These are phyloP conservation scores for Arxiozyma slooffiae DNA, from an alignment of 1,139 yeast genomes.

Conservation along the genomic window DNA sequence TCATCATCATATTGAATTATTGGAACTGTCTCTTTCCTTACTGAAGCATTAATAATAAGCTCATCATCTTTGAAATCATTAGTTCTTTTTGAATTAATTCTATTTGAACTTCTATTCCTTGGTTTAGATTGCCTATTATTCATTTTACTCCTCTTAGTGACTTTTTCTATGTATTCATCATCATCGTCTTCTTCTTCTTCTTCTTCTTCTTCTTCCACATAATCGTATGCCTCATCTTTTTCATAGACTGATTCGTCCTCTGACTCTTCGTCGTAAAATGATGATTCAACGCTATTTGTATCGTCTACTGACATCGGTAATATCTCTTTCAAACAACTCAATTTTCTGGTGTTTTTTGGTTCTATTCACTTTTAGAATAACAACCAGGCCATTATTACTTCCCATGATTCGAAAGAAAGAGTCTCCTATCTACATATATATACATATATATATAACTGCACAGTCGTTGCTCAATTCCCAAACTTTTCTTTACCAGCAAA, in stretches of 20 bases:
- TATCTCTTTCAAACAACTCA: too few relatives aligned
- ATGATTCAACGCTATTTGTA: not conserved
- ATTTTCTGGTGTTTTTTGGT: too few relatives aligned
- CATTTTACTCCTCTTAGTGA: conserved; percentile 1
- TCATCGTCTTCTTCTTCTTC: conserved; percentile 9
- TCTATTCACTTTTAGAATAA: too few relatives aligned
- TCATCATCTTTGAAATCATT: conserved; percentile 10
- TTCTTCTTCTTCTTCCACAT: not conserved
- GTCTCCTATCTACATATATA: too few relatives aligned
- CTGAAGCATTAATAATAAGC: conserved; percentile 6
- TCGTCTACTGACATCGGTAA: not conserved
- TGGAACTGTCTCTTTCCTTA: conserved; percentile 8
- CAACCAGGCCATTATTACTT: too few relatives aligned
- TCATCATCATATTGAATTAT: conserved; percentile 5
- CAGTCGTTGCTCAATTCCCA: too few relatives aligned
- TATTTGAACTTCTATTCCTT: not conserved
- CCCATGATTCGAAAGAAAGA: too few relatives aligned
- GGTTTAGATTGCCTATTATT: not conserved
- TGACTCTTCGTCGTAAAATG: conserved; percentile 5
- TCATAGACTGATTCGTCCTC: conserved; percentile 10
- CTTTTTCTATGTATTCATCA: conserved; percentile 15
- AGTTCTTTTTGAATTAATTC: not conserved
- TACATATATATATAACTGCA: too few relatives aligned
- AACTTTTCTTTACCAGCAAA: too few relatives aligned
- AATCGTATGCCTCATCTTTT: conserved; percentile 4